Evolutionary conservation across 805 yeast species (phyloP), one percentile per base, ranked within the genome.

Genomic region (Saturnispora galanensis): DNA sequence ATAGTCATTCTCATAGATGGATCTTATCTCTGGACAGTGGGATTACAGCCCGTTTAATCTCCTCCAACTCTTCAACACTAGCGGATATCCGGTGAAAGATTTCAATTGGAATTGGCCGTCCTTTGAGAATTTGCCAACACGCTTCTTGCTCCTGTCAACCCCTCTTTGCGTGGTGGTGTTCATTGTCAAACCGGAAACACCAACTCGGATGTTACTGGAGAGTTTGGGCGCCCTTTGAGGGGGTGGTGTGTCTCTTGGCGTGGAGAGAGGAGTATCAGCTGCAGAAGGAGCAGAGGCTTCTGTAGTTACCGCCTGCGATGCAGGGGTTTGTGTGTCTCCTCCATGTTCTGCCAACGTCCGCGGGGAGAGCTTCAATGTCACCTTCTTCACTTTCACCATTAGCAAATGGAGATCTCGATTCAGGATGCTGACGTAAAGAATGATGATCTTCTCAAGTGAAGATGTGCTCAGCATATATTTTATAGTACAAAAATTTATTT

Each of bases 1-100:
- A 31, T 76, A 1, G 63, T 75, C 44, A 60, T 86, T 2, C 46
- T 84, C 11, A 72, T 78, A 1, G 54, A 81, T 15, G 96, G 95
- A 0, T 65, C 83, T 3, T 84, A 77, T 55, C 68, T 71, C 36
- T 87, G 95, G 95, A 62, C 79, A 0, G 51, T 60, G 4, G 83
- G 82, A 5, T n/a, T 41, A 10, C 11, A 10, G 15, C 39, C 34
- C 21, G 39, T 35, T 29, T 41, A 17, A 11, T 3, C 26, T 11
- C 29, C 11, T 11, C 42, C 46, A 38, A 13, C 34, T 42, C 17
- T 31, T 42, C 10, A 42, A 33, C 10, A 18, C 15, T 12, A 42
- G 13, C 16, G 32, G 16, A 39, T 45, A 34, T 38, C 41, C 34
- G 41, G 42, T 26, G 39, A 42, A 17, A 10, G 38, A 40, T 7